phyloP scores from a whole-genome alignment of 352 stramenopile species.

The Phytophthora idaei region DNA sequence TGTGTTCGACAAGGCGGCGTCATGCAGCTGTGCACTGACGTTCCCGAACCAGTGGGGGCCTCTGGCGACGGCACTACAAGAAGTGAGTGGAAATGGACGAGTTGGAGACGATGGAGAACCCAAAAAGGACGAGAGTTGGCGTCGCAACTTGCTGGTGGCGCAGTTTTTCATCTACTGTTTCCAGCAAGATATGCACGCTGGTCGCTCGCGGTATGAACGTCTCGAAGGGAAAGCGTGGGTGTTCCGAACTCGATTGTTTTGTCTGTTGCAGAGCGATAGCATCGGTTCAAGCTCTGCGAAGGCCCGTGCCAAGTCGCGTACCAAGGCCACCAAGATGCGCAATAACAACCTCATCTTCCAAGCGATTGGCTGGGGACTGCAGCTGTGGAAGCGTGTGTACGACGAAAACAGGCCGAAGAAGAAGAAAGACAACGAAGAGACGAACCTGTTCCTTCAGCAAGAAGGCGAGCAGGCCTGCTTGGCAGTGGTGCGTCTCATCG shows the following conservation, averaged over 20 bases:
- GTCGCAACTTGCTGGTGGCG: constrained; percentile 71
- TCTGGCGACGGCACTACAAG: constrained; percentile 60
- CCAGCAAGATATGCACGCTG: constrained; percentile 66
- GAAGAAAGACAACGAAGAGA: constrained; percentile 26
- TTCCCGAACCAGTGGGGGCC: constrained; percentile 81
- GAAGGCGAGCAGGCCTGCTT: constrained; percentile 73
- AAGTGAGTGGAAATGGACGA: constrained; percentile 48
- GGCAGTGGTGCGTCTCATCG: constrained; percentile 68
- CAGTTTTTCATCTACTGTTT: constrained; percentile 88
- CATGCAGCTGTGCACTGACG: constrained; percentile 62
- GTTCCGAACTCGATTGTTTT: constrained; percentile 62
- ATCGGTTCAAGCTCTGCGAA: constrained; percentile 36
- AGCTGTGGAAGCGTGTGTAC: constrained; percentile 76
- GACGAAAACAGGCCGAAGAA: constrained; percentile 44
- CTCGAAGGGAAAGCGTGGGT: constrained; percentile 61
- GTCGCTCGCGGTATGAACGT: constrained; percentile 53
- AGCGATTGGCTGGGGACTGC: constrained; percentile 52
- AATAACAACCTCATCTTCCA: constrained; percentile 76
- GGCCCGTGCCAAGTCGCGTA: constrained; percentile 35
- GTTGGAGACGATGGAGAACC: constrained; percentile 34
- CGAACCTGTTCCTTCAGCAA: constrained; percentile 36
- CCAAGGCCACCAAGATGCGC: constrained; percentile 53
- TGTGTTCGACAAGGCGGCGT: constrained; percentile 74
- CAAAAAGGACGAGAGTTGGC: constrained; percentile 60
- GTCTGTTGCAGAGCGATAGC: constrained; percentile 56